Evolutionary conservation across 1,139 yeast species (phyloP).

Genomic region (Lodderomyces orthopsilosis): DNA sequence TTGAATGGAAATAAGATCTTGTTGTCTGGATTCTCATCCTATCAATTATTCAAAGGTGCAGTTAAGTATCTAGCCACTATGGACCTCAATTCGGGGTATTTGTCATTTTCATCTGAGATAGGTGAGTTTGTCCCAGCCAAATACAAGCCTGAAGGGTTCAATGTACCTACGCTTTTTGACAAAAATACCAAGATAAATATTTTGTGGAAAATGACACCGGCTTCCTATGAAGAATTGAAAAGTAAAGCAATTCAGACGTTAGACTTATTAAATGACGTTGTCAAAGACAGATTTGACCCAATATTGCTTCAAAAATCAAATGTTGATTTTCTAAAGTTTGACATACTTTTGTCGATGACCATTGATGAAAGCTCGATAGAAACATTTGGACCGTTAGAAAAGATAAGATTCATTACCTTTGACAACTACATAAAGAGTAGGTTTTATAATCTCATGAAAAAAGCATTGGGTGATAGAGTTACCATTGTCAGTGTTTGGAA

Average conservation of each 20-base stretch:
- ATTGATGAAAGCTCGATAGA: conserved; percentile 38
- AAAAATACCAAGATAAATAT: conserved; percentile 72
- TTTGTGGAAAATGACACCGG: conserved; percentile 74
- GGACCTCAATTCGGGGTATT: conserved; percentile 64
- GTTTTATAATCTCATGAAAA: conserved; percentile 54
- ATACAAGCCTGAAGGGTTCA: conserved; percentile 60
- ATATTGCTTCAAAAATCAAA: conserved; percentile 69
- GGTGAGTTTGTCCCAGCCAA: conserved; percentile 46
- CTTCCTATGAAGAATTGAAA: conserved; percentile 62
- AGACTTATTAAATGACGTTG: conserved; percentile 68
- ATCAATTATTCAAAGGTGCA: conserved; percentile 88
- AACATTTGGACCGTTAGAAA: conserved; percentile 67
- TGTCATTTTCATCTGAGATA: conserved; percentile 61
- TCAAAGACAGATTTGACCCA: conserved; percentile 80
- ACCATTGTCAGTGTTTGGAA: conserved; percentile 41
- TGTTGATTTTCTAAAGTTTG: conserved; percentile 61
- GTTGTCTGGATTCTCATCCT: conserved; percentile 84
- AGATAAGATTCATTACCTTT: conserved; percentile 67
- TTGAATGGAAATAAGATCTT: conserved; percentile 69
- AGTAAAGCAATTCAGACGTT: conserved; percentile 70
- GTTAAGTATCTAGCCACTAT: conserved; percentile 76
- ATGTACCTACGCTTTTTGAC: conserved; percentile 74
- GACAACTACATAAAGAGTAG: conserved; percentile 65
- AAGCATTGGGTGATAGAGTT: conserved; percentile 69
- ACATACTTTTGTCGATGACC: conserved; percentile 54